Evolutionary conservation across 352 stramenopile genomes (phyloP), one percentile per base, ranked within the genome.

Genomic region (Pythium monospermum): DNA sequence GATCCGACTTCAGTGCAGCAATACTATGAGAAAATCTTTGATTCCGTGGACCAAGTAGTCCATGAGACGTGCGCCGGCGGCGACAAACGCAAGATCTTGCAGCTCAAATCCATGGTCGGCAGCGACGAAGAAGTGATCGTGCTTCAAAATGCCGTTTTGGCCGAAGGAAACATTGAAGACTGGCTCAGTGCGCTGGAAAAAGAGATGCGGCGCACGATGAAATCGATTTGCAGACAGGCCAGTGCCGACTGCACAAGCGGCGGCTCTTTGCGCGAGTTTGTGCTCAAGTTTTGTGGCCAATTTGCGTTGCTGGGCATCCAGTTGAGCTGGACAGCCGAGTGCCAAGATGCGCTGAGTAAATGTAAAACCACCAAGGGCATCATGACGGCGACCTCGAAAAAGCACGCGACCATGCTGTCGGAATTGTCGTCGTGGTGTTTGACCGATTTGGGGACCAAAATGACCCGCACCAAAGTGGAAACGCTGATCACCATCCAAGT

Each of bases 1-100:
- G 96, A 99, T 67, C 96, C 96, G 5, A 69, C 98, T 52, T 96
- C 92, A 59, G 98, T 99, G 90, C 98, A 99, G 59, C 87, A 97
- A 32, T 96, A 99, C 74, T 99, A 99, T 66, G 95, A 99, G 59
- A 99, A 98, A 64, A 91, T 99, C 11, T 99, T 99, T 64, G 96
- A 99, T 68, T 96, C 94, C 16, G 94, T 99, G 39, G 93, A 98
- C 45, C 96, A 96, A 39, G 96, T 99, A 2, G 94, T 96, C 43
- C 96, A 99, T 59, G 77, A 93, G 46, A 66, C 52, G 28, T 53
- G 53, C 19, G 27, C 49, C 1, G 53, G 30, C 10, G 59, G 26
- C 6, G 64, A 83, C 41, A 81, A 77, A 43, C 66, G 75, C 16
- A 76, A 73, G 37, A 94, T 95, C 31, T 30, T 90, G 33, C 57